Conservation (phyloP, 352 stramenopile species). For the Globisporangium splendens region DNA sequence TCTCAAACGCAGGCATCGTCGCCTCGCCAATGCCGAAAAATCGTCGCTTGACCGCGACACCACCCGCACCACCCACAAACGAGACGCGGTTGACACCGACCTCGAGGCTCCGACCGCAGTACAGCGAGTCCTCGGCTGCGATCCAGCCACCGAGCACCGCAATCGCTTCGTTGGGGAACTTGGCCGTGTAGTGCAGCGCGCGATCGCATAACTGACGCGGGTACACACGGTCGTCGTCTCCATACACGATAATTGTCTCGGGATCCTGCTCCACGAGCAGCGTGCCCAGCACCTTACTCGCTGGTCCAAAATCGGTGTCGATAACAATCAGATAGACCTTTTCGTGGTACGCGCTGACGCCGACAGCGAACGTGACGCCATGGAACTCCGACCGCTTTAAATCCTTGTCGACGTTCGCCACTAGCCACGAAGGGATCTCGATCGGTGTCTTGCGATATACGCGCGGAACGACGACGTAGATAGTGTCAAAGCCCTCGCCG, state of each 20-base stretch:
- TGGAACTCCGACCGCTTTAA: constrained; percentile 24
- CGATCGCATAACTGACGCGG: constrained; percentile 35
- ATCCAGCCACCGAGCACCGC: constrained; percentile 53
- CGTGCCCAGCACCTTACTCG: constrained; percentile 48
- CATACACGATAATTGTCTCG: constrained; percentile 61
- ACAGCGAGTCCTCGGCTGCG: constrained; percentile 38
- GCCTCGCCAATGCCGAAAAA: constrained; percentile 35
- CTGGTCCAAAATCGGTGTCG: constrained; percentile 51
- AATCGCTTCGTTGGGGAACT: constrained; percentile 42
- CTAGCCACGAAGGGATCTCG: constrained; percentile 40
- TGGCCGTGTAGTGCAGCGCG: constrained; percentile 37
- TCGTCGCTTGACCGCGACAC: constrained; percentile 41
- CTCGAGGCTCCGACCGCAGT: constrained; percentile 46
- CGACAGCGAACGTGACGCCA: constrained; percentile 30
- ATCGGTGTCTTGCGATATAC: constrained; percentile 31
- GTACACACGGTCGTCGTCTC: constrained; percentile 47
- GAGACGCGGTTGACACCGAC: constrained; percentile 48
- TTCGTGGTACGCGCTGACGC: constrained; percentile 30
- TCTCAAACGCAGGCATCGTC: constrained; percentile 32
- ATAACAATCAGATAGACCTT: constrained; percentile 34
- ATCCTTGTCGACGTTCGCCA: constrained; percentile 9
- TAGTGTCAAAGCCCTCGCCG: constrained; percentile 31
- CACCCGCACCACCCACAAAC: constrained; percentile 52
- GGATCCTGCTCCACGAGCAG: constrained; percentile 48
- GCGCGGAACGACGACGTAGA: constrained; percentile 49